These are phyloP conservation scores for Curvularia spicifera DNA, from an alignment of 2,329 filamentous ascomycete species.

Conservation along the genomic window DNA sequence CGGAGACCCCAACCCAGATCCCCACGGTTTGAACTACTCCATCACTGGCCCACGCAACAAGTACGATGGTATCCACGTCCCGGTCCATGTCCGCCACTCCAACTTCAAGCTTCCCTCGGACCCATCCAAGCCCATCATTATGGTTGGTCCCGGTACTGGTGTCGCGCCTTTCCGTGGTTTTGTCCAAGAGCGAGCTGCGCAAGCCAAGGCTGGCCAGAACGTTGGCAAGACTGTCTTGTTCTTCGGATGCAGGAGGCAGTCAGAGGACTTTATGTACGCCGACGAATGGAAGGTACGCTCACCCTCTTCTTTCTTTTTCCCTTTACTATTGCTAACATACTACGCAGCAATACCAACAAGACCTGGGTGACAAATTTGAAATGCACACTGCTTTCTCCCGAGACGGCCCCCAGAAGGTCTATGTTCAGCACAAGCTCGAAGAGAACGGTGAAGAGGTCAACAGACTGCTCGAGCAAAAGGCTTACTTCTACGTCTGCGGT, in stretches of 20 bases:
- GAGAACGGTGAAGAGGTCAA: slow-evolving; percentile 85
- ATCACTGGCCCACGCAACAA: slow-evolving; percentile 92
- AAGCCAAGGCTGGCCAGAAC: slow-evolving; percentile 77
- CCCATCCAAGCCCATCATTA: slow-evolving; percentile 90
- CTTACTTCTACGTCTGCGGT: slow-evolving; percentile 97
- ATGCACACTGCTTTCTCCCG: slow-evolving; percentile 96
- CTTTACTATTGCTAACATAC: slow-evolving; percentile 21
- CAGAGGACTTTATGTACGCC: slow-evolving; percentile 92
- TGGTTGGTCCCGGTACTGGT: slow-evolving; percentile 95
- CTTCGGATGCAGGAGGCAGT: slow-evolving; percentile 87
- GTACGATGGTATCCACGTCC: slow-evolving; percentile 93
- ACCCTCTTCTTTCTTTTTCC: neutral
- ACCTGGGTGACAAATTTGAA: slow-evolving; percentile 86
- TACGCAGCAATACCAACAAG: slow-evolving; percentile 76
- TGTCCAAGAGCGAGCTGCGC: slow-evolving; percentile 87
- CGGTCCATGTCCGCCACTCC: slow-evolving; percentile 94
- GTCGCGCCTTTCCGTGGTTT: slow-evolving; percentile 96
- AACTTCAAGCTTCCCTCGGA: slow-evolving; percentile 99
- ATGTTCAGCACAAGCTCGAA: slow-evolving; percentile 91
- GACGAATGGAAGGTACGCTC: slow-evolving; percentile 86
- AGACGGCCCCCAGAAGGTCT: slow-evolving; percentile 85
- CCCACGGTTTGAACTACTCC: slow-evolving; percentile 84
- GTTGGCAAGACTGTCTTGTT: slow-evolving; percentile 91
- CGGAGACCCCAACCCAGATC: slow-evolving; percentile 78
- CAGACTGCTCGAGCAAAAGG: slow-evolving; percentile 82